Evolutionary conservation across 306 rosid species (phyloP), one percentile per base, ranked within the genome.

Genomic region (cucumber (Cucumis sativus)): DNA sequence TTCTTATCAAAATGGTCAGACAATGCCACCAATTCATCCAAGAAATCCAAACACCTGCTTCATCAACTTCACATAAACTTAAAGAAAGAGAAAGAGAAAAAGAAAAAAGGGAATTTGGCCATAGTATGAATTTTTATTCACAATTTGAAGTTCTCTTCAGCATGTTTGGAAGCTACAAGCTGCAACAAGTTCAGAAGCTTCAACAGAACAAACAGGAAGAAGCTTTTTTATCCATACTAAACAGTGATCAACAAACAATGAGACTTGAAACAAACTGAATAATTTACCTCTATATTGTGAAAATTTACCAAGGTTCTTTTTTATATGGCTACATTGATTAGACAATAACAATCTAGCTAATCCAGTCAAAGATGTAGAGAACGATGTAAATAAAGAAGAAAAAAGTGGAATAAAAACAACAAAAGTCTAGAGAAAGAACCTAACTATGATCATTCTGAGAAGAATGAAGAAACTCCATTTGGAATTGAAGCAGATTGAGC

Each of bases 271-370:
- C 41, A 71, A 71, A 49, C 76, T 45, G 59, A 49, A 71, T 71
- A 71, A 47, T 71, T 71, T 71, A 49, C 76, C 74, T 47, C 76
- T 71, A 71, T 71, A 25, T 71, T 71, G 57, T 71, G 76, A 71
- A 49, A 25, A 71, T 71, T 47, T 71, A 71, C 59, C 40, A 15
- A 43, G 11, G 74, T 47, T 47, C 21, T 30, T 71, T 49, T 47
- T 33, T 71, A 51, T 64, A 49, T 47, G 59, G 58, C 76, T 71
- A 71, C 76, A 71, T 49, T 17, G 40, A 71, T 71, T 71, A 71
- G 23, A 52, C 57, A 52, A 52, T 52, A 21, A 47, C 13, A 71
- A 49, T 71, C 76, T 71, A 71, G 76, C 76, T 71, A 71, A 71
- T 51, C 40, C 59, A 71, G 76, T 71, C 23, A 70, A 70, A 47